Evolutionary conservation across 2,329 filamentous ascomycete genomes (phyloP), one percentile per base, ranked within the genome.

Genomic region (Pseudocercospora crystallina): DNA sequence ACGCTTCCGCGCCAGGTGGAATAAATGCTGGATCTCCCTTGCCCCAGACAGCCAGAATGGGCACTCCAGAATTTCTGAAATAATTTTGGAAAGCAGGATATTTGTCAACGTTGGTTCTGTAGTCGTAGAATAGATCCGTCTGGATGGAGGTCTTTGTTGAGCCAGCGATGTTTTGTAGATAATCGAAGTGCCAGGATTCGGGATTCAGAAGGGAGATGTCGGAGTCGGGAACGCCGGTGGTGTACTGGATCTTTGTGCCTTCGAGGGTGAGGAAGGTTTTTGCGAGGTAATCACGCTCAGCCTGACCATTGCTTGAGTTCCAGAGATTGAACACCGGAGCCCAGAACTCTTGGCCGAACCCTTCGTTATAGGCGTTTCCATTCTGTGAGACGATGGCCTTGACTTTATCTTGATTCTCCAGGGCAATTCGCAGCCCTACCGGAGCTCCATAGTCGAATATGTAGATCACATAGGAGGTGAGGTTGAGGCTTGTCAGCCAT

Each of bases 391-490:
- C 71, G 54, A 84, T 79, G 11, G 79, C 77, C 33, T 71, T 69
- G 46, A 84, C 68, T 9, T 71, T 68, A 1, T 74, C 64, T 0
- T 78, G 76, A 2, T 76, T 69, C 37, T 73, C 56, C 2, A 82
- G 70, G 0, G 80, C 80, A 2, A 84, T 69, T 2, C 80, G 74
- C 17, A 83, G 67, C 1, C 75, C 81, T 0, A 73, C 72, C 0
- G 82, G 81, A 0, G 80, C 79, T 43, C 82, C 82, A 62, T 84
- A 84, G 69, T 85, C 81, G 62, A 85, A 84, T 54, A 84, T 75
- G 64, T 83, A 85, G 26, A 82, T 65, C 11, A 76, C 74, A 65
- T 77, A 83, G 30, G 71, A 73, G 11, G 60, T 53, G 32, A 83
- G 69, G 2, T 67, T 52, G 8, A 84, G 66, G 1, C 70, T 68